Conservation (phyloP, 306 rosid species). For the Crataegus laevigata region DNA sequence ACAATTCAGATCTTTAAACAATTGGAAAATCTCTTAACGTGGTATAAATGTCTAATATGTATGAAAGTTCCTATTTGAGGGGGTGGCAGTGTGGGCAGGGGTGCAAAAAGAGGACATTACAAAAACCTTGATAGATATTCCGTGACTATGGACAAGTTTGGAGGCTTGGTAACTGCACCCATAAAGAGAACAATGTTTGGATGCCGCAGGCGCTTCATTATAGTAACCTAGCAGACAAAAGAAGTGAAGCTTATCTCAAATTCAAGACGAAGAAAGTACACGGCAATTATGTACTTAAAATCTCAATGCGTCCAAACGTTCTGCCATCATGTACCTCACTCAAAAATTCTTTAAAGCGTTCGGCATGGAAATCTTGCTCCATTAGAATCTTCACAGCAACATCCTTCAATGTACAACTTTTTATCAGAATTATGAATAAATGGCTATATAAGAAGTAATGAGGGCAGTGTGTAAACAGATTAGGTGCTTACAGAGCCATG, state of each 20-base stretch:
- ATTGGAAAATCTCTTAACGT: slow-evolving; percentile 5
- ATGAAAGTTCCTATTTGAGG: neutral
- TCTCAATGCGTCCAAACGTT: neutral
- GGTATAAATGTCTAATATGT: slow-evolving; percentile 4
- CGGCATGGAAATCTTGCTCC: slow-evolving; percentile 95
- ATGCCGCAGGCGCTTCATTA: slow-evolving; percentile 91
- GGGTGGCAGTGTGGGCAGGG: neutral
- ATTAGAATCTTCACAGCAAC: slow-evolving; percentile 98
- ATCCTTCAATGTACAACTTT: slow-evolving; percentile 43
- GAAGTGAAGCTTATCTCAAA: slow-evolving; percentile 17
- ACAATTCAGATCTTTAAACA: slow-evolving; percentile 15
- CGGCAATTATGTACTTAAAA: neutral
- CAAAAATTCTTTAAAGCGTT: slow-evolving; percentile 77
- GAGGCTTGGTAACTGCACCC: slow-evolving; percentile 98
- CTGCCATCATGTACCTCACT: slow-evolving; percentile 64
- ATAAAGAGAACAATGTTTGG: slow-evolving; percentile 94
- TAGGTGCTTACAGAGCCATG: slow-evolving; percentile 78
- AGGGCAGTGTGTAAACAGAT: neutral
- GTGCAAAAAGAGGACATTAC: slow-evolving; percentile 8
- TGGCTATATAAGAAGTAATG: neutral
- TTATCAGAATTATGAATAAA: neutral
- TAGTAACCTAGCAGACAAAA: slow-evolving; percentile 67
- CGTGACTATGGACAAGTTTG: slow-evolving; percentile 93
- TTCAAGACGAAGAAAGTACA: slow-evolving; percentile 11
- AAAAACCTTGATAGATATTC: slow-evolving; percentile 93